Base-by-base conservation (phyloP, 2,329 filamentous ascomycete species). In the Colletotrichum tabaci region DNA sequence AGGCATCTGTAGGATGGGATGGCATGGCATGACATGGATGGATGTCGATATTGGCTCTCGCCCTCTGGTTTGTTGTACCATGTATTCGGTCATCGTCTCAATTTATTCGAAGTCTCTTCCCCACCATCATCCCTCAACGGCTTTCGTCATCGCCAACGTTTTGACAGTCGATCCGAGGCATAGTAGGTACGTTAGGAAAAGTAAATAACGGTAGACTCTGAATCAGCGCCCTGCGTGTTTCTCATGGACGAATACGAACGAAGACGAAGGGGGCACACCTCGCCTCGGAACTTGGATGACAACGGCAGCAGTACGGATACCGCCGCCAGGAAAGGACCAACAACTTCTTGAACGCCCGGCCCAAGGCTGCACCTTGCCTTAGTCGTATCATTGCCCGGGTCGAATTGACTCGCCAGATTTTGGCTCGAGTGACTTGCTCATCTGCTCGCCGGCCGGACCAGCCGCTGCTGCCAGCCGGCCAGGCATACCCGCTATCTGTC, bases 401-500 rank as follows among this genome's bases (percentile, higher is more conserved):
- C 35, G 58, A 40, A 50, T 47, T 26, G 49, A 26, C 18, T 62
- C 18, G 35, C n/a, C 26, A n/a, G 26, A 46, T 42, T 58, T 23
- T 21, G 50, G 26, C 38, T 61, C 8, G 3, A 12, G 56, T 55
- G 15, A 35, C 8, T 35, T 35, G 30, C 30, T 46, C 30, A 40
- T 21, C 30, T 8, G 23, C 53, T 26, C 23, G 26, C 47, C 64
- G 64, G 65, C 64, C 64, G 44, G 53, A 42, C 55, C 42, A 56
- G 49, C 63, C 56, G 57, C 46, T 40, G 23, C 46, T 61, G 38
- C 63, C 50, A 57, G 47, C 55, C 38, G 55, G n/a, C 56, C 42
- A 46, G 53, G 65, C 57, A 46, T 47, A 44, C 53, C 64, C 69
- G 65, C 65, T 60, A 60, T 68, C 58, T 64, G 21, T 46, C 66